phyloP scores from a whole-genome alignment of 108 stramenopile species.

The Cyclotella choctawhatcheeana region DNA sequence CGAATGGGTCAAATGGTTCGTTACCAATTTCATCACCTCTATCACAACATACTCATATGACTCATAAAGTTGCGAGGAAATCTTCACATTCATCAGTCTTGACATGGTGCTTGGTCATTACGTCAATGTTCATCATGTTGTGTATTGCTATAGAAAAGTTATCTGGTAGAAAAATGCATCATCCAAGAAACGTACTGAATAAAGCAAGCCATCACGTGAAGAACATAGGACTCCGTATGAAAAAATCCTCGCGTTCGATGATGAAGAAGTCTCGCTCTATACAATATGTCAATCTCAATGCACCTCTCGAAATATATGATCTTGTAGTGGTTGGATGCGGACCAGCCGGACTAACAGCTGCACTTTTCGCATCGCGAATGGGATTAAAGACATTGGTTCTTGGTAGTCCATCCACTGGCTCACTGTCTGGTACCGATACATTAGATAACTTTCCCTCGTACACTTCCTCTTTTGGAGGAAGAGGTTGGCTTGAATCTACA shows the following conservation, averaged over 20 bases:
- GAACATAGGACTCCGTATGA: background rate
- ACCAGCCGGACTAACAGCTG: constrained; percentile 66
- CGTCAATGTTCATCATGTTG: background rate
- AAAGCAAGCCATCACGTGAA: background rate
- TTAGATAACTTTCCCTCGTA: constrained; percentile 70
- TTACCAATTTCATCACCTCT: background rate
- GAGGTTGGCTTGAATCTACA: constrained; percentile 39
- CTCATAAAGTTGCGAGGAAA: background rate
- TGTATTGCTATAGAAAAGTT: background rate
- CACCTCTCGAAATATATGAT: constrained; percentile 32
- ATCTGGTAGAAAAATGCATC: background rate
- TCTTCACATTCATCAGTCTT: background rate
- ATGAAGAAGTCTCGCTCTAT: background rate
- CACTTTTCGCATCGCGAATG: constrained; percentile 63
- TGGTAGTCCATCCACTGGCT: constrained; percentile 48
- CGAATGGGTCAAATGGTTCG: background rate
- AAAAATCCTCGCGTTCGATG: background rate
- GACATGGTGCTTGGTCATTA: background rate
- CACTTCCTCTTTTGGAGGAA: constrained; percentile 40
- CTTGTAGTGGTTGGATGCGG: constrained; percentile 65
- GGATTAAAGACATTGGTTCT: constrained; percentile 62
- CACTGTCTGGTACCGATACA: constrained; percentile 51
- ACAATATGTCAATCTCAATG: background rate
- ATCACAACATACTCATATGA: background rate
- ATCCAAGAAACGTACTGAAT: background rate